phyloP scores from a whole-genome alignment of 108 stramenopile genomes.

The Cyclotella baltica region DNA sequence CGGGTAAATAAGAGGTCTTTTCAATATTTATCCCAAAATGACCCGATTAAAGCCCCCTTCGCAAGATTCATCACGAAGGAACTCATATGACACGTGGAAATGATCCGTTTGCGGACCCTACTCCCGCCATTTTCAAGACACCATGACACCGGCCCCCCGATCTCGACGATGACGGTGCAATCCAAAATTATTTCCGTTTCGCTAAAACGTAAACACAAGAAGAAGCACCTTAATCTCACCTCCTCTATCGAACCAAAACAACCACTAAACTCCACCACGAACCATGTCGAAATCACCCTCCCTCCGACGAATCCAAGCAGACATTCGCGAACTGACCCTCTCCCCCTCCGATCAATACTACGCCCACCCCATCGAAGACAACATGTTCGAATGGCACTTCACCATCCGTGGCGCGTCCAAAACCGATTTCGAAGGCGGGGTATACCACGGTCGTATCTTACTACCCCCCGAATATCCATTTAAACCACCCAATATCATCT shows the following conservation, averaged over 20 bases:
- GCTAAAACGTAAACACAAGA: not conserved
- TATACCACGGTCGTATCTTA: slow-evolving; percentile 96
- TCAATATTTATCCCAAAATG: no score
- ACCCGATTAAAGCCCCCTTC: no score
- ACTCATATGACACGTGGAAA: no score
- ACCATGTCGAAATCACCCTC: slow-evolving; percentile 82
- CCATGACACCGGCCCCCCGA: no score
- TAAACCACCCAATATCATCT: slow-evolving; percentile 97
- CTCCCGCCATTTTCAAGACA: no score
- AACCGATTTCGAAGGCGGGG: slow-evolving; percentile 92
- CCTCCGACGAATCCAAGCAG: slow-evolving; percentile 88
- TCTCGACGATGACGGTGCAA: no score
- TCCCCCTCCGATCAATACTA: slow-evolving; percentile 94
- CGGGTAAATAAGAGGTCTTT: no score
- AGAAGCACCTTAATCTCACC: not conserved
- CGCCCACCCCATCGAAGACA: slow-evolving; percentile 89
- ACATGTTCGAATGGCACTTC: slow-evolving; percentile 96
- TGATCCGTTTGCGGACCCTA: no score
- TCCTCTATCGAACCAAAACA: not conserved
- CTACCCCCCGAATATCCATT: slow-evolving; percentile 69
- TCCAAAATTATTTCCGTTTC: no score
- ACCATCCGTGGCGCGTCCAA: slow-evolving; percentile 94
- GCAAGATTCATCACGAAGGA: no score
- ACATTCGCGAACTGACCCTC: slow-evolving; percentile 93
- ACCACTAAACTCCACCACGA: not conserved